Conservation (phyloP, 352 stramenopile species). For the Pythium chondricola region DNA sequence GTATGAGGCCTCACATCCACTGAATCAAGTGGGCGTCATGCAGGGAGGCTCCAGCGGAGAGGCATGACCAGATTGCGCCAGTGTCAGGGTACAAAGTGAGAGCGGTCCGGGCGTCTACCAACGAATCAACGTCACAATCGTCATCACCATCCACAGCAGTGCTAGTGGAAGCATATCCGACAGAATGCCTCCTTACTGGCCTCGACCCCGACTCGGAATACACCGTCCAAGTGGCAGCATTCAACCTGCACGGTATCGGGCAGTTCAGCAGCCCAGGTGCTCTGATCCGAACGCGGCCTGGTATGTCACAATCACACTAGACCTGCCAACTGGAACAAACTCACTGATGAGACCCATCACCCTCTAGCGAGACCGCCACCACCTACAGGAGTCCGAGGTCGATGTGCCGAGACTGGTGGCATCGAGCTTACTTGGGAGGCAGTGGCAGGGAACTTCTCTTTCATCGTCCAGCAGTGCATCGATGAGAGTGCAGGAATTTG, state of each 20-base stretch:
- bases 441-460: no score
- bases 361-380: conserved; percentile 6
- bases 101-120: conserved; percentile 15
- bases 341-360: no score
- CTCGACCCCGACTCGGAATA: conserved; percentile 41
- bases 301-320: conserved; percentile 16
- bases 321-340: no score
- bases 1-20: no score
- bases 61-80: conserved; percentile 37
- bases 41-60: conserved; percentile 8
- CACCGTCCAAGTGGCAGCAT: conserved; percentile 32
- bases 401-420: background rate
- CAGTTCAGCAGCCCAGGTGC: conserved; percentile 33
- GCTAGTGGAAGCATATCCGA: conserved; percentile 26
- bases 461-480: conserved; percentile 22
- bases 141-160: no score
- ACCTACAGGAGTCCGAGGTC: background rate
- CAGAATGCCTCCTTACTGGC: conserved; percentile 20
- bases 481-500: conserved; percentile 13
- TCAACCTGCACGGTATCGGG: conserved; percentile 55
- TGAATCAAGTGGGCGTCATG: no score
- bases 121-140: background rate
- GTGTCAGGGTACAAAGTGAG: conserved; percentile 61
- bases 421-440: conserved; percentile 12
- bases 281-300: conserved; percentile 22